These are phyloP conservation scores for Penicillium paxilli DNA, from an alignment of 495 filamentous ascomycete genomes.

Conservation along the genomic window DNA sequence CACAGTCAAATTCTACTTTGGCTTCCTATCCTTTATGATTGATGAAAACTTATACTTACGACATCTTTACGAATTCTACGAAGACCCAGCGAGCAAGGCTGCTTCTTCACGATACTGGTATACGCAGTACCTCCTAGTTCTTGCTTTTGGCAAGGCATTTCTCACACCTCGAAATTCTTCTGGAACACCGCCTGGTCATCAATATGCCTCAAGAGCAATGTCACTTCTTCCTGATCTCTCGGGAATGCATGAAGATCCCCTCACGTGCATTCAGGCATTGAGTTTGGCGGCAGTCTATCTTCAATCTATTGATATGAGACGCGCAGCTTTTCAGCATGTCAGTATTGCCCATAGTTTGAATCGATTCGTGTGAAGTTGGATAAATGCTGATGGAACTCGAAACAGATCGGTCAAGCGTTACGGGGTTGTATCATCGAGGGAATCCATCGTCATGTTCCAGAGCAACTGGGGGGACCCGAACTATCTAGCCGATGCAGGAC, in stretches of 20 bases:
- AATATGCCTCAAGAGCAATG: constrained; percentile 39
- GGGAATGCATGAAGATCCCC: constrained; percentile 32
- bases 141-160: constrained; percentile 44
- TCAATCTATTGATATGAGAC: constrained; percentile 39
- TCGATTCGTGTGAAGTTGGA: not conserved
- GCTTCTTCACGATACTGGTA: constrained; percentile 34
- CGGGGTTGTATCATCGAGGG: constrained; percentile 38
- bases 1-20: constrained; percentile 40
- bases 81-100: constrained; percentile 22
- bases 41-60: constrained; percentile 35
- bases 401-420: constrained; percentile 37
- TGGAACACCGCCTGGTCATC: constrained; percentile 35
- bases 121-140: constrained; percentile 39
- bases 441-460: constrained; percentile 35
- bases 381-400: no score
- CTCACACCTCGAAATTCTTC: constrained; percentile 26
- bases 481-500: constrained; percentile 31
- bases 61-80: constrained; percentile 34
- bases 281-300: constrained; percentile 36
- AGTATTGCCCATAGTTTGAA: not conserved
- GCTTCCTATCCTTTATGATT: constrained; percentile 38
- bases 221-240: constrained; percentile 36
- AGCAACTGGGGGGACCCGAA: constrained; percentile 21
- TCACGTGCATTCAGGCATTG: constrained; percentile 35
- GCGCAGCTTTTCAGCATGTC: constrained; percentile 37